phyloP scores from a whole-genome alignment of 495 filamentous ascomycete genomes.

The Penicillium lividum region DNA sequence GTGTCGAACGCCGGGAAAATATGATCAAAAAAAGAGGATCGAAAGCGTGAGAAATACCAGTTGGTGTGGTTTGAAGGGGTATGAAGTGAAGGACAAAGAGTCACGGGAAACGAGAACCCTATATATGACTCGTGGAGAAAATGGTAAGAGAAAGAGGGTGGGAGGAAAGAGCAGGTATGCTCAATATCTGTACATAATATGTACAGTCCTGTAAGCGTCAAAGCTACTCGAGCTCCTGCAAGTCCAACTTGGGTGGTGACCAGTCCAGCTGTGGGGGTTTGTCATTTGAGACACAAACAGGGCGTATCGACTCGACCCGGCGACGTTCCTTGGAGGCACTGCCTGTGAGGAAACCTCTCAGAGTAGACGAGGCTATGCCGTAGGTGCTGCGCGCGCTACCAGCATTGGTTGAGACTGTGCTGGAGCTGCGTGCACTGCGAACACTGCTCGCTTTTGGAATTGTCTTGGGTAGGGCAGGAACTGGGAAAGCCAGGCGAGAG shows the following conservation, averaged over 20 bases:
- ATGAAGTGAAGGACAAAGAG: background rate
- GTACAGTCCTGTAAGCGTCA: background rate
- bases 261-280: conserved; percentile 45
- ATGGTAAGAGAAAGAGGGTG: background rate
- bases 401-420: conserved; percentile 41
- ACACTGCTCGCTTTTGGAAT: conserved; percentile 40
- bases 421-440: conserved; percentile 46
- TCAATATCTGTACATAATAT: conserved; percentile 15
- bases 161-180: background rate
- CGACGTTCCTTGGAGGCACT: conserved; percentile 35
- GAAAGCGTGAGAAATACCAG: conserved; percentile 5
- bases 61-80: background rate
- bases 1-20: conserved; percentile 14
- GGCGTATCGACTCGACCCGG: conserved; percentile 34
- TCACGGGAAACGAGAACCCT: conserved; percentile 1
- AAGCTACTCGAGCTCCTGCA: conserved; percentile 37
- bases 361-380: conserved; percentile 42
- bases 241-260: conserved; percentile 44
- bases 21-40: conserved; percentile 1
- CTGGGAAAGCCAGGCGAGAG: conserved; percentile 37
- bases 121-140: conserved; percentile 11
- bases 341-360: conserved; percentile 40
- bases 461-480: conserved; percentile 35
- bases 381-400: conserved; percentile 45
- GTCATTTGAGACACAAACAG: conserved; percentile 39